Evolutionary conservation across 2,329 filamentous ascomycete species (phyloP).

Genomic region (Septoria petroselini): DNA sequence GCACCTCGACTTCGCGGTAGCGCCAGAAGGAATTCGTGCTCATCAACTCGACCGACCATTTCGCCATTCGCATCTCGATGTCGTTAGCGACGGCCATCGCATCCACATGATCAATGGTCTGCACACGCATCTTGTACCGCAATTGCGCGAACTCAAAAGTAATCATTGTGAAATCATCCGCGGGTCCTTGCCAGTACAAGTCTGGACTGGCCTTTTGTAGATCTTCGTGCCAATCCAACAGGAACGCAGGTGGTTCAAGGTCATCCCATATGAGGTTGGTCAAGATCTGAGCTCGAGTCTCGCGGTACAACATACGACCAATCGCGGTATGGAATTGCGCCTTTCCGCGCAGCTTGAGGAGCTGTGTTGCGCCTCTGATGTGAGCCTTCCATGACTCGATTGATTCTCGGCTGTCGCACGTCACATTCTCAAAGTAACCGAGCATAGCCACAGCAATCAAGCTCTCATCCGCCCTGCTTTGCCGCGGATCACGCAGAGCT

Average conservation of each 20-base stretch:
- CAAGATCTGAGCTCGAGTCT: conserved; percentile 30
- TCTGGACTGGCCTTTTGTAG: conserved; percentile 20
- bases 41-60: conserved; percentile 31
- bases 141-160: conserved; percentile 31
- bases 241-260: conserved; percentile 30
- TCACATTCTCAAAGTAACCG: conserved; percentile 40
- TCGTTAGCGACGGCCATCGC: conserved; percentile 25
- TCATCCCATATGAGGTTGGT: conserved; percentile 36
- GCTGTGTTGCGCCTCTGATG: conserved; percentile 38
- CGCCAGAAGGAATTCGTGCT: conserved; percentile 24
- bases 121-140: conserved; percentile 22
- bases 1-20: conserved; percentile 32
- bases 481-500: conserved; percentile 34
- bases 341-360: conserved; percentile 37
- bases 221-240: conserved; percentile 32
- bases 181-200: conserved; percentile 21
- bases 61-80: conserved; percentile 32
- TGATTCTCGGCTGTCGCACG: conserved; percentile 33
- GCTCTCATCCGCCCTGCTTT: conserved; percentile 35
- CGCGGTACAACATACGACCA: conserved; percentile 33
- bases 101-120: conserved; percentile 23
- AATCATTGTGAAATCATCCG: conserved; percentile 28
- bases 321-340: conserved; percentile 30
- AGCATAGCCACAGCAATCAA: conserved; percentile 39
- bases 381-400: conserved; percentile 42